These are phyloP conservation scores for Nakazawaea ishiwadae DNA, from an alignment of 805 yeast species.

Conservation along the genomic window DNA sequence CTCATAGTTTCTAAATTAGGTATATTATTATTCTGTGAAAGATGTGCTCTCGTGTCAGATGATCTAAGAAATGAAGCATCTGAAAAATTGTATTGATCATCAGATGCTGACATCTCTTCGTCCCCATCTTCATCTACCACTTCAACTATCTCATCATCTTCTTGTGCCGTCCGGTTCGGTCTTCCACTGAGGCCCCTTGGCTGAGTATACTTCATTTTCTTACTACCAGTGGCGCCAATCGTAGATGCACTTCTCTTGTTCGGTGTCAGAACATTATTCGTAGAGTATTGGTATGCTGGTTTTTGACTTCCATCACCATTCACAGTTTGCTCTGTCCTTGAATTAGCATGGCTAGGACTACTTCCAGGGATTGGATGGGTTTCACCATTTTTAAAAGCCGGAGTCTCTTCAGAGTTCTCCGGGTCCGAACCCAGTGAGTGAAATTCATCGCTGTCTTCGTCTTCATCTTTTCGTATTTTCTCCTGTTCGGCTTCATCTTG, in stretches of 20 bases:
- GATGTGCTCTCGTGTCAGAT: neutral
- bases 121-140: neutral
- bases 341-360: too few relatives aligned
- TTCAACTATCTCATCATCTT: slow-evolving; percentile 1
- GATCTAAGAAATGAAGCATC: neutral
- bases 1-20: slow-evolving; percentile 10
- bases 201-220: neutral
- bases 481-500: neutral
- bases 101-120: slow-evolving; percentile 3
- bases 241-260: too few relatives aligned
- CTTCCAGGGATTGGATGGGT: too few relatives aligned
- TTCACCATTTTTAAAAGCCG: too few relatives aligned
- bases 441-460: too few relatives aligned
- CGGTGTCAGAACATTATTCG: too few relatives aligned
- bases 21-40: slow-evolving; percentile 6
- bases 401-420: too few relatives aligned
- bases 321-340: too few relatives aligned
- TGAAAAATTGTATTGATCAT: neutral
- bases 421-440: too few relatives aligned
- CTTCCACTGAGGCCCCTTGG: slow-evolving; percentile 1
- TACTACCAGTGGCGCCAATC: too few relatives aligned
- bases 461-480: neutral
- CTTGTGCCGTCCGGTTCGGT: slow-evolving; percentile 5
- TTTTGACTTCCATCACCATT: neutral
- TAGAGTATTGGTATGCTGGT: too few relatives aligned